Evolutionary conservation across 768 basidiomycete species (phyloP).

Genomic region (Hypholoma fasciculare): DNA sequence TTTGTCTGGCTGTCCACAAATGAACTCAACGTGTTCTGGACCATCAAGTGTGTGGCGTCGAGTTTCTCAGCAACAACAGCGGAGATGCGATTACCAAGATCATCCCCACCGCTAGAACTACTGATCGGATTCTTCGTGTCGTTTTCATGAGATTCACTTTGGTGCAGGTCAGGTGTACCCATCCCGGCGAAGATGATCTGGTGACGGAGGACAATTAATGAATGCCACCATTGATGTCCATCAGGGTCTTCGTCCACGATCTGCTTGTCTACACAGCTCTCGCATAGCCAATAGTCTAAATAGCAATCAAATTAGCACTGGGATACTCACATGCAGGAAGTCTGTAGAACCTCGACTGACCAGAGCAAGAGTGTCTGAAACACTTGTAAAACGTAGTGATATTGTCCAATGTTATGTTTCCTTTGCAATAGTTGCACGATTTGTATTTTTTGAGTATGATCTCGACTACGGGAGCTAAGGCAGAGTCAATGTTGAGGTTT

Average conservation of each 20-base stretch:
- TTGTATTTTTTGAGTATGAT: not conserved
- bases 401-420: not conserved
- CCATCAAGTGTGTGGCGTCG: not conserved
- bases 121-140: not conserved
- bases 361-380: not conserved
- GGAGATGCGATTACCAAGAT: not conserved
- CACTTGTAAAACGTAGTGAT: constrained; percentile 4
- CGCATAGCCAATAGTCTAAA: constrained; percentile 2
- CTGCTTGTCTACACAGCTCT: not conserved
- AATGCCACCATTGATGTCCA: constrained; percentile 13
- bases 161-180: not conserved
- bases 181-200: not conserved
- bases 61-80: not conserved
- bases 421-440: not conserved
- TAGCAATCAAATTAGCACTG: not conserved
- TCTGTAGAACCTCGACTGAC: not conserved
- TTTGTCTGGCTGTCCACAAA: not conserved
- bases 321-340: not conserved
- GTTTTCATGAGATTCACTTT: not conserved
- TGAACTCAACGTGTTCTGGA: not conserved
- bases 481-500: not conserved
- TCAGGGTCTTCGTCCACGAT: not conserved
- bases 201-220: constrained; percentile 5
- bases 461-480: not conserved
- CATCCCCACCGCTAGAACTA: not conserved